These are phyloP conservation scores for Paramecium primaurelia DNA, from an alignment of 73 alveolate genomes.

Conservation along the genomic window DNA sequence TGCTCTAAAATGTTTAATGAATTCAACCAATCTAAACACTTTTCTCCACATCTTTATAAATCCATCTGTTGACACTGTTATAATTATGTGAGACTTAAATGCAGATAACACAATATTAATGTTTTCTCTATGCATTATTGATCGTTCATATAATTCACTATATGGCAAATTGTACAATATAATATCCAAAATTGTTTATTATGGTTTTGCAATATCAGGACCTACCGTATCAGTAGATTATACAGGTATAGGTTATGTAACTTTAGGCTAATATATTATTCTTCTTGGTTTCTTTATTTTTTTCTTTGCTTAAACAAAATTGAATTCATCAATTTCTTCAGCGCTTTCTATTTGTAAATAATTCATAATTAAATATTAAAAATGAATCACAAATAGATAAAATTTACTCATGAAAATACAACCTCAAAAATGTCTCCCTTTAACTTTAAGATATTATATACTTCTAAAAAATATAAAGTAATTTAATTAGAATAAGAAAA, in stretches of 20 bases:
- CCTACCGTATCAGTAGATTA: not conserved
- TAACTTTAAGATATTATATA: no score
- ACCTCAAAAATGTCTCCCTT: no score
- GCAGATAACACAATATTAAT: constrained; percentile 68
- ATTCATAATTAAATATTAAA: not conserved
- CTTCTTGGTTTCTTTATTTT: not conserved
- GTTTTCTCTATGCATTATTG: constrained; percentile 80
- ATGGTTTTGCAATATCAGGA: not conserved
- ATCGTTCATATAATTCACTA: constrained; percentile 74
- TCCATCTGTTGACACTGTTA: constrained; percentile 90
- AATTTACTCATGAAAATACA: not conserved
- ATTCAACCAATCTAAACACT: constrained; percentile 80
- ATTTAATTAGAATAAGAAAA: no score
- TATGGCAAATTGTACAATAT: constrained; percentile 67
- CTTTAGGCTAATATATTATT: not conserved
- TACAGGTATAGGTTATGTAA: not conserved
- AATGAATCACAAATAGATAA: not conserved
- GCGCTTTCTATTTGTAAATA: not conserved
- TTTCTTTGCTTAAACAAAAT: not conserved
- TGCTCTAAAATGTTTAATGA: constrained; percentile 85
- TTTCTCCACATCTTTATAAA: constrained; percentile 91
- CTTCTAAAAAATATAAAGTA: no score
- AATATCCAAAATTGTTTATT: constrained; percentile 29
- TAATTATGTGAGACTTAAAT: constrained; percentile 72
- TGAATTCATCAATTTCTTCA: not conserved